Base-by-base conservation (phyloP, 352 stramenopile species). In the Globisporangium emineosum region DNA sequence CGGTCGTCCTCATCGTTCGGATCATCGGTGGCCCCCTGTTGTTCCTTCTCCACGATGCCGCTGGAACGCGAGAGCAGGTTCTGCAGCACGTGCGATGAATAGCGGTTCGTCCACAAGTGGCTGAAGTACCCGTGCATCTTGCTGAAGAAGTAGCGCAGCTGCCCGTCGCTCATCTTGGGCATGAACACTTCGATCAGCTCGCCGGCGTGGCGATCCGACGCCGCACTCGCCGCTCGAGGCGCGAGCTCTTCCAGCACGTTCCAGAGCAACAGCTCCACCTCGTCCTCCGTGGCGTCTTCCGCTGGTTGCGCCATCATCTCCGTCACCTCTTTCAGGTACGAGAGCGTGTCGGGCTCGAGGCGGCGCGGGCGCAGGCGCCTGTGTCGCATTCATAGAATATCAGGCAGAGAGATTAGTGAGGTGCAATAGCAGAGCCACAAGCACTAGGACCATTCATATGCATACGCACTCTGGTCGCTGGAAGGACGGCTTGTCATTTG, bases 11-110 rank as follows among this genome's bases (percentile, higher is more conserved):
- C 72, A 5, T 85, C 66, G 7, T 90, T 66, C 19, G 57, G 62
- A 30, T 74, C 60, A n/a, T 70, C 64, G 2, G 68, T 69, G 15
- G 67, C 65, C 2, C 69, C 59, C 13, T 70, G 61, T 10, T 84
- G 62, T 33, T 90, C 72, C 32, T 75, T 66, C 54, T 75, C 62
- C 42, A 92, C 78, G 40, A 91, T 72, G 8, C 59, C 61, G 57
- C 79, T 88, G 17, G 72, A 69, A n/a, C 81, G 74, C 37, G 81
- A 86, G 27, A 94, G 72, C 19, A 94, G 5, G 52, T 91, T 71
- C 70, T 94, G 86, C 53, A 94, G 72, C 62, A 94, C 86, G 68
- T 94, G 86, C 12, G 86, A 94, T 57, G 86, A 94, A 75, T 94
- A 94, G 29, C 86, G 86, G 59, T 94, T 94, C 29, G 86, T 94